Evolutionary conservation across 768 basidiomycete genomes (phyloP), one percentile per base, ranked within the genome.

Genomic region (Phaeolepiota aurea): DNA sequence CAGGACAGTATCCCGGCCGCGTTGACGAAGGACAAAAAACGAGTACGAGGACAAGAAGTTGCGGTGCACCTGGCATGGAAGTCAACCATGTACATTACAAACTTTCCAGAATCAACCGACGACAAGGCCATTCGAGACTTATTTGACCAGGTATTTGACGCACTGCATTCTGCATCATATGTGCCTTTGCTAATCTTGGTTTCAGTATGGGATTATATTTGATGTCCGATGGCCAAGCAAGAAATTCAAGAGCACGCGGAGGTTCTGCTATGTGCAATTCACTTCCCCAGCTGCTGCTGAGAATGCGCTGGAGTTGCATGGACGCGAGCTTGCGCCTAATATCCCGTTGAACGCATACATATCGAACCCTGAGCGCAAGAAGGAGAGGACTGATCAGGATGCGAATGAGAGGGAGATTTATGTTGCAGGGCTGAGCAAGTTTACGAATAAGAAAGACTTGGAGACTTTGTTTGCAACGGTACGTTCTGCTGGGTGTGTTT

Each of bases 181-280:
- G n/a, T n/a, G n/a, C n/a, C n/a, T n/a, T n/a, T n/a, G n/a, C n/a
- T n/a, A n/a, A n/a, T n/a, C n/a, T n/a, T n/a, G 72, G 50, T 23
- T 30, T 32, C 42, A 96, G 91, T 92, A 86, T 60, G 96, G 96
- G 7, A 75, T 72, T 3, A 74, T 99, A 40, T 87, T 98, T 45
- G 93, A 98, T 48, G 86, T 91, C 13, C 85, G 96, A 21, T 98
- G 94, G 94, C 96, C 96, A 3, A 93, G 90, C 62, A 93, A 93
- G 55, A 96, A 96, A 55, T 92, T 90, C 71, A 94, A 92, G 61
- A 79, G 66, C 42, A 84, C 86, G 2, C 69, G 96, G 23, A 74
- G 96, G 32, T 98, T 99, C 59, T 92, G 89, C 53, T 99, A 98
- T 57, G 69, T 99, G 1, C 96, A 98, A 46, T 97, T 77, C 55